phyloP scores from a whole-genome alignment of 2,329 filamentous ascomycete species.

The Macrophomina pseudophaseolina region DNA sequence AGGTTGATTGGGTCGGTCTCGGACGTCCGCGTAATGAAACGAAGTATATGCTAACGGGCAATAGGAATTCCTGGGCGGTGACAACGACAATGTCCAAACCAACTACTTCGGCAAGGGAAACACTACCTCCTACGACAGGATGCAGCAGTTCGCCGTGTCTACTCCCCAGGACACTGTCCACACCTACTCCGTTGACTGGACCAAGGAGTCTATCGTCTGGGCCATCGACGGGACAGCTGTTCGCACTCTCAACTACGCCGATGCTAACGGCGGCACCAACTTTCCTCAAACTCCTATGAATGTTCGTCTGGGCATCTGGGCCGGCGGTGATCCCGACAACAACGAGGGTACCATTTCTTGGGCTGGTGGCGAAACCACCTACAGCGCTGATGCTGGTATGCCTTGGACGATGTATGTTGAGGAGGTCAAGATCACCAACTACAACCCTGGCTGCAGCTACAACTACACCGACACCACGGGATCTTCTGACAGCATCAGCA shows the following conservation, averaged over 20 bases:
- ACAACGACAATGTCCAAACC: slow-evolving; percentile 66
- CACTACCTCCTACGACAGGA: slow-evolving; percentile 71
- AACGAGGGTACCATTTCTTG: slow-evolving; percentile 65
- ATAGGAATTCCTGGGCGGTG: slow-evolving; percentile 72
- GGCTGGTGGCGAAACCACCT: slow-evolving; percentile 66
- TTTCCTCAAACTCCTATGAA: slow-evolving; percentile 82
- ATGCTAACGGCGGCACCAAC: slow-evolving; percentile 62
- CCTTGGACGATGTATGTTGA: slow-evolving; percentile 60
- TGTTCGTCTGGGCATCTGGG: slow-evolving; percentile 53
- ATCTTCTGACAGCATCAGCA: slow-evolving; percentile 54
- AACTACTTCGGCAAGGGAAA: slow-evolving; percentile 82
- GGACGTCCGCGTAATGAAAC: neutral
- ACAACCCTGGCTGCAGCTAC: slow-evolving; percentile 58
- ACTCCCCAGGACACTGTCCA: slow-evolving; percentile 64
- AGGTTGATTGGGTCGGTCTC: slow-evolving; percentile 70
- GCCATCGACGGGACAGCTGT: slow-evolving; percentile 71
- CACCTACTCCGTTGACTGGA: slow-evolving; percentile 77
- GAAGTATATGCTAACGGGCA: neutral
- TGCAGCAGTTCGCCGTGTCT: slow-evolving; percentile 64
- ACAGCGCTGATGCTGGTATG: slow-evolving; percentile 44
- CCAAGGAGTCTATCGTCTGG: slow-evolving; percentile 68
- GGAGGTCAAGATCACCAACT: slow-evolving; percentile 57
- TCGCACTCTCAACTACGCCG: slow-evolving; percentile 65
- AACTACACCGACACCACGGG: slow-evolving; percentile 56
- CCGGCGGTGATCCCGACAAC: slow-evolving; percentile 54